Conservation (phyloP, 768 basidiomycete species). For the Pleurotus tuoliensis region DNA sequence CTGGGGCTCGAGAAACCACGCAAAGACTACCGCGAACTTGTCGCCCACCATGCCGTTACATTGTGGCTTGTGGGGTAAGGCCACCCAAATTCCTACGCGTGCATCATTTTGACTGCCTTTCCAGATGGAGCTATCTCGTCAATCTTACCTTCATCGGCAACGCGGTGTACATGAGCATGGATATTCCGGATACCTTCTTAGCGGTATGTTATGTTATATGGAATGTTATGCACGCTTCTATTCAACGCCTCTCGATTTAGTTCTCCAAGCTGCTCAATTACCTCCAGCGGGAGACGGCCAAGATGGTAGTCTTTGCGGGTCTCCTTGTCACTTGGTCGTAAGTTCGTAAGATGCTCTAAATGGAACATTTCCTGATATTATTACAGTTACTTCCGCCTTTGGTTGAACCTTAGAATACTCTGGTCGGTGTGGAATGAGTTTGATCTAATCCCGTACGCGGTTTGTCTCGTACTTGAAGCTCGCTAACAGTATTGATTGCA, state of each 20-base stretch:
- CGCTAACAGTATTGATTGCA: slow-evolving; percentile 17
- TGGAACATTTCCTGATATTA: neutral
- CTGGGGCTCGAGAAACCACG: slow-evolving; percentile 91
- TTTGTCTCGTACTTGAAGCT: too few relatives aligned
- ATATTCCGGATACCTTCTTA: slow-evolving; percentile 86
- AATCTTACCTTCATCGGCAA: slow-evolving; percentile 88
- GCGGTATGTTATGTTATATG: slow-evolving; percentile 50
- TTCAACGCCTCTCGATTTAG: slow-evolving; percentile 30
- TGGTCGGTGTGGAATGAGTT: slow-evolving; percentile 85
- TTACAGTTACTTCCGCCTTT: slow-evolving; percentile 88
- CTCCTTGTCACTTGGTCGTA: slow-evolving; percentile 83
- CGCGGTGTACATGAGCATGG: slow-evolving; percentile 95
- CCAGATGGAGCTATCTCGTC: slow-evolving; percentile 78
- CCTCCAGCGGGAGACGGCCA: slow-evolving; percentile 60
- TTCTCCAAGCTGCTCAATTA: slow-evolving; percentile 88
- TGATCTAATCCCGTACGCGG: slow-evolving; percentile 69
- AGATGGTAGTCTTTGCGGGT: slow-evolving; percentile 55
- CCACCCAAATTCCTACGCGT: neutral
- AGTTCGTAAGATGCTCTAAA: slow-evolving; percentile 24
- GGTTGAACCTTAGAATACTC: slow-evolving; percentile 80
- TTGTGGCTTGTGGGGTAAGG: slow-evolving; percentile 88
- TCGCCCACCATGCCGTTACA: slow-evolving; percentile 90
- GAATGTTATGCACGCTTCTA: neutral
- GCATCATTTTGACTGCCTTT: slow-evolving; percentile 8
- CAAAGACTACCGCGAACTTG: slow-evolving; percentile 84